A percentile compares a stretch with the other conserved stretches of the same genome.
These are phyloP conservation scores for Monosporascus sp. DNA, from an alignment of 2,329 filamentous ascomycete species.

Conservation along the genomic window DNA sequence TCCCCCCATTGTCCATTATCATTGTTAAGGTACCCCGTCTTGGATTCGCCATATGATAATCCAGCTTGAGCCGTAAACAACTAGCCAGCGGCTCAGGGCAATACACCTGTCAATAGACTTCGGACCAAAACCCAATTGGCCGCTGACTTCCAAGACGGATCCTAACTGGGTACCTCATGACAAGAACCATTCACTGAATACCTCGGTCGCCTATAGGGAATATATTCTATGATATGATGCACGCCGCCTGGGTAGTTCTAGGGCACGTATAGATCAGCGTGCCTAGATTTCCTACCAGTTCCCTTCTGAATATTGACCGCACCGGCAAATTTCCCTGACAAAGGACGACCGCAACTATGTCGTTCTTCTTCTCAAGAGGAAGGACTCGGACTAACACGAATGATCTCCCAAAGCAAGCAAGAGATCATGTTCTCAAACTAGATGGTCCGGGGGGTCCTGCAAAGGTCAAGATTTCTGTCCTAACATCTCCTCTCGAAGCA, in stretches of 20 bases:
- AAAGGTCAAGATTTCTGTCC: constrained; percentile 35
- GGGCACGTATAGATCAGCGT: background rate
- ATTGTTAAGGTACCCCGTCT: no score
- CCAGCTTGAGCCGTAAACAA: no score
- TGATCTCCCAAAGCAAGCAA: constrained; percentile 52
- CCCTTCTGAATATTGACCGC: background rate
- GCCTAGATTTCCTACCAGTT: background rate
- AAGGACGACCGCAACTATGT: constrained; percentile 33
- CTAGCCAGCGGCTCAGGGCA: no score
- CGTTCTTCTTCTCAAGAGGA: constrained; percentile 52
- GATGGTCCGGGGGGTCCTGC: constrained; percentile 43
- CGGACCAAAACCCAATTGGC: no score
- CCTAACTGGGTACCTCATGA: no score
- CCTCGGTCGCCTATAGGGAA: no score
- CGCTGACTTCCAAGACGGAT: no score
- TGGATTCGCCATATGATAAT: no score
- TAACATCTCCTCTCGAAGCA: constrained; percentile 2
- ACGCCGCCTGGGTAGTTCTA: background rate
- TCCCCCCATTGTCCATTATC: no score
- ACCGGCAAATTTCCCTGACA: background rate
- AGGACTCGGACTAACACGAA: constrained; percentile 45
- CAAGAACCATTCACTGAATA: no score
- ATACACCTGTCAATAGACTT: no score
- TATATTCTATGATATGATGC: background rate
- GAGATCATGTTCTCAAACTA: constrained; percentile 48